Percentiles rank a stretch among this genome's conserved stretches.
phyloP scores from a whole-genome alignment of 163 green algal genomes.

The Volvox carteri region DNA sequence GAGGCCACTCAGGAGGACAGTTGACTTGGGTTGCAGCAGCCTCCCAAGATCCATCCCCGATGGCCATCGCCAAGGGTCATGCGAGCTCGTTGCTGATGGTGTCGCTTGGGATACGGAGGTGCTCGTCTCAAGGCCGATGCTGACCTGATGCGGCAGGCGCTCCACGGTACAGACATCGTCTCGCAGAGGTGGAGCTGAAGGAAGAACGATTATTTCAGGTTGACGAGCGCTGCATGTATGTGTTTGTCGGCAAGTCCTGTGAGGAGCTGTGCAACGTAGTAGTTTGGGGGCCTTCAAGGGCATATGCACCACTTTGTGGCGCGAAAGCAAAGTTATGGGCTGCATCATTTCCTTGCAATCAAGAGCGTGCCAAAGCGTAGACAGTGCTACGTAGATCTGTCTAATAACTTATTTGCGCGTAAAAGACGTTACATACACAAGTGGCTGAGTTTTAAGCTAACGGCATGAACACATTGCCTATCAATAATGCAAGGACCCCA shows the following conservation, averaged over 20 bases:
- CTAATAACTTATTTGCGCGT: no score
- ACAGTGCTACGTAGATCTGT: no score
- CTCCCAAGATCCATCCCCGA: neutral
- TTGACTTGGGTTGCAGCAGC: constrained; percentile 7
- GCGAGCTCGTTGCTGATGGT: neutral
- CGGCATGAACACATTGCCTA: no score
- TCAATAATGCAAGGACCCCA: no score
- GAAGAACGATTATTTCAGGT: constrained; percentile 4
- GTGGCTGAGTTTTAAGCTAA: no score
- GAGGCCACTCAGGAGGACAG: constrained; percentile 9
- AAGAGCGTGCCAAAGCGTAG: no score
- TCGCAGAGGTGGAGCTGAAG: constrained; percentile 33
- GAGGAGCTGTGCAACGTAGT: neutral
- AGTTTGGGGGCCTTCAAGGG: neutral
- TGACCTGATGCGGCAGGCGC: constrained; percentile 31
- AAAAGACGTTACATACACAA: no score
- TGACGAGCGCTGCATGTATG: neutral
- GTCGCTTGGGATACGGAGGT: neutral
- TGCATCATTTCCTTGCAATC: no score
- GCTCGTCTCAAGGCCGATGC: constrained; percentile 39
- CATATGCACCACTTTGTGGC: no score
- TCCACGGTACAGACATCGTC: neutral
- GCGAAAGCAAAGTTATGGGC: neutral
- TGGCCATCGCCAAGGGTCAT: neutral
- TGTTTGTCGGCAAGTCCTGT: neutral